These are phyloP conservation scores for Huntiella decipiens DNA, from an alignment of 2,329 filamentous ascomycete genomes.

Conservation along the genomic window DNA sequence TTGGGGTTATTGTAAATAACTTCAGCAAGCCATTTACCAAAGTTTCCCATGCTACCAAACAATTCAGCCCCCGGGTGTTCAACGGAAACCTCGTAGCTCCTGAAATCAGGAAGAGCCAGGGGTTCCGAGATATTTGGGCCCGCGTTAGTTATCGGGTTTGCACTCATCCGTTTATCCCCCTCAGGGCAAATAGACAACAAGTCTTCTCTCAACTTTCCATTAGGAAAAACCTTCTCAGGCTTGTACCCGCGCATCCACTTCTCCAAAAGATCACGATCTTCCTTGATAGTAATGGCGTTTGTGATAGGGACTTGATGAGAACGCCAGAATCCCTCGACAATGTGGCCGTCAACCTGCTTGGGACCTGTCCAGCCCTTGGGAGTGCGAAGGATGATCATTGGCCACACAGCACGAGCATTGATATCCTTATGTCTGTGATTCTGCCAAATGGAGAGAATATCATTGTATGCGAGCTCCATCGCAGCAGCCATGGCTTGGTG, in stretches of 20 bases:
- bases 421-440: constrained; percentile 51
- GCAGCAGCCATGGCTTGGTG: constrained; percentile 68
- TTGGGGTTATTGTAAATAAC: constrained; percentile 43
- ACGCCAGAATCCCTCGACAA: constrained; percentile 59
- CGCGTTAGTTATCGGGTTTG: constrained; percentile 58
- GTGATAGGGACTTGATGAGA: constrained; percentile 62
- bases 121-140: constrained; percentile 43
- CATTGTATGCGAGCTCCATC: constrained; percentile 49
- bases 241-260: constrained; percentile 62
- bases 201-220: constrained; percentile 43
- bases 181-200: constrained; percentile 45
- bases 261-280: constrained; percentile 50
- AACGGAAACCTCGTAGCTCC: constrained; percentile 43
- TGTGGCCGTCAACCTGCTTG: constrained; percentile 50
- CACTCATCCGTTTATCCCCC: constrained; percentile 53
- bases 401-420: constrained; percentile 53
- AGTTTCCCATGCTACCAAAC: constrained; percentile 49
- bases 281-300: constrained; percentile 44
- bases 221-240: constrained; percentile 50
- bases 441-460: constrained; percentile 52
- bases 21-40: constrained; percentile 48
- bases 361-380: constrained; percentile 70
- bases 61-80: constrained; percentile 38
- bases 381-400: constrained; percentile 58
- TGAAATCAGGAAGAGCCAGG: constrained; percentile 51